Conservation (phyloP, 768 basidiomycete genomes). For the Agaricus blazei region DNA sequence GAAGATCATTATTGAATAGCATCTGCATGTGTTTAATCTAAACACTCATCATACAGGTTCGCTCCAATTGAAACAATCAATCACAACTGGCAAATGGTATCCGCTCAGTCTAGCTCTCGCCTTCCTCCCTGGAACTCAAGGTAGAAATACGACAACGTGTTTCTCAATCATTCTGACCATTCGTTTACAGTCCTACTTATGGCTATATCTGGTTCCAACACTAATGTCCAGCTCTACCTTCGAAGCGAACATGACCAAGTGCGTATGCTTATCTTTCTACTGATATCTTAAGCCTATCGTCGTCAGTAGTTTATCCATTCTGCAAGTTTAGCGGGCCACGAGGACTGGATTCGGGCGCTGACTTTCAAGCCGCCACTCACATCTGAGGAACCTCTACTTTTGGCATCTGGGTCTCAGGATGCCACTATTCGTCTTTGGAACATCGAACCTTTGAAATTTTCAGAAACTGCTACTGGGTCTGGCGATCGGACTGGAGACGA, state of each 20-base stretch:
- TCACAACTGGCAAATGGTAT: slow-evolving; percentile 65
- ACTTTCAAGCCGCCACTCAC: slow-evolving; percentile 46
- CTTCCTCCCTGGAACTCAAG: slow-evolving; percentile 60
- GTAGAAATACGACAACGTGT: slow-evolving; percentile 32
- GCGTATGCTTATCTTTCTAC: not conserved
- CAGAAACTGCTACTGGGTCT: slow-evolving; percentile 13
- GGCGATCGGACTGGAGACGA: slow-evolving; percentile 50
- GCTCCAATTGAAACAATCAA: slow-evolving; percentile 45
- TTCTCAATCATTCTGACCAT: not conserved
- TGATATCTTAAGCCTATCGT: not conserved
- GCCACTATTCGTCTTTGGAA: slow-evolving; percentile 92
- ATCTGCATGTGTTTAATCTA: not conserved
- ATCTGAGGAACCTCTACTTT: slow-evolving; percentile 44
- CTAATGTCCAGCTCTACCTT: slow-evolving; percentile 72
- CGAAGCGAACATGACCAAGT: slow-evolving; percentile 49
- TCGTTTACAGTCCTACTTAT: slow-evolving; percentile 51
- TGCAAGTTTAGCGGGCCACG: slow-evolving; percentile 72
- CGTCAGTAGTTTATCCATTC: slow-evolving; percentile 51
- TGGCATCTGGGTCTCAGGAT: slow-evolving; percentile 96
- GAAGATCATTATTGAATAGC: not conserved
- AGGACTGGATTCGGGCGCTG: slow-evolving; percentile 91
- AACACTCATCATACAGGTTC: slow-evolving; percentile 22
- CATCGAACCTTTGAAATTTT: slow-evolving; percentile 48
- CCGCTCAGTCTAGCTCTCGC: slow-evolving; percentile 66
- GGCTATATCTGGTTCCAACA: slow-evolving; percentile 83